Evolutionary conservation across 495 filamentous ascomycete genomes (phyloP), one percentile per base, ranked within the genome.

Genomic region (Hypoxylon lienhwacheense): DNA sequence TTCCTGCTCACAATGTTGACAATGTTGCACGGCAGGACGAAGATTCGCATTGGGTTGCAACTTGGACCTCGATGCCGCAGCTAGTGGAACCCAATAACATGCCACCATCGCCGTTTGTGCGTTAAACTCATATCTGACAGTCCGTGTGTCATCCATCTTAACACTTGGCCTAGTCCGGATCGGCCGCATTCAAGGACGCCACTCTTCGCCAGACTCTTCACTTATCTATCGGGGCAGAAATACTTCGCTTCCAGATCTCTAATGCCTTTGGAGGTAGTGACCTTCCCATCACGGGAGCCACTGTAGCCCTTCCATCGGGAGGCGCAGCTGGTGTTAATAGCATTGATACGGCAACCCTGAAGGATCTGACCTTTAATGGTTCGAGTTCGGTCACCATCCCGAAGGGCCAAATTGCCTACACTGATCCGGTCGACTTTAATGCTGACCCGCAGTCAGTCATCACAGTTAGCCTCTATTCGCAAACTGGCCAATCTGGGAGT

Each of bases 191-290:
- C 52, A 64, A 67, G 22, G 82, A 85, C 47, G 76, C 81, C 12
- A 87, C 86, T 1, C 72, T 88, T 43, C 82, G 86, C 7, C 85
- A 88, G 64, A 89, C 85, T 0, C 59, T 88, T 2, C 79, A 83
- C 39, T 61, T 85, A 22, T 79, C 81, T 2, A 70, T 86, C 15
- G 76, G 73, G 3, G 71, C 77, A 5, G 63, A 76, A 16, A 74
- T 76, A 15, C 72, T 88, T 43, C 81, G 85, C 12, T 63, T 90
- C 21, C 80, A 81, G 37, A 73, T 89, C 33, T 85, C 81, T 44
- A 90, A 90, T 67, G 78, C 80, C 2, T 88, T 89, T 44, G 85
- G 85, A 7, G 63, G 70, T 6, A 81, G 72, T 40, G 75, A 83
- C 62, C 68, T 89, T 2, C 76, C 80, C 25, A 81, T 90, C 51